A percentile compares a stretch with the other conserved stretches of the same genome.
Evolutionary conservation across 2,329 filamentous ascomycete species (phyloP).

Genomic region (Fusarium globosum): DNA sequence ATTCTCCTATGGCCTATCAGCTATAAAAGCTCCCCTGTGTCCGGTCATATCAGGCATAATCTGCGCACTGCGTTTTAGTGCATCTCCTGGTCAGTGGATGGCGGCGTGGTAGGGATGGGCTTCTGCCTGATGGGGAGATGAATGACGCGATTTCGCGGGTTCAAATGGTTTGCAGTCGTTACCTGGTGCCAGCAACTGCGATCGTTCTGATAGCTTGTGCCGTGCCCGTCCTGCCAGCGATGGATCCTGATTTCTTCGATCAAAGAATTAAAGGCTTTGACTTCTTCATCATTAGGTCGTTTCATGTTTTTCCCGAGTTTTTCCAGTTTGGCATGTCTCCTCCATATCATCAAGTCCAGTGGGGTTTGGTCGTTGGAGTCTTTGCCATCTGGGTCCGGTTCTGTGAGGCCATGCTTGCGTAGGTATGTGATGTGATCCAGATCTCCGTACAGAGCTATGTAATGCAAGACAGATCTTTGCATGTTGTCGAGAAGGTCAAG

Average conservation of each 20-base stretch:
- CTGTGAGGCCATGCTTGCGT: not conserved
- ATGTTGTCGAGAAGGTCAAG: fast-evolving
- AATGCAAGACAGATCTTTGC: fast-evolving
- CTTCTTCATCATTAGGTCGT: fast-evolving
- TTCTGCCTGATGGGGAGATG: not conserved
- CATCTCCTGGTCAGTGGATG: not conserved
- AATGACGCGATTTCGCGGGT: fast-evolving
- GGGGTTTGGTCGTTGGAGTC: not conserved
- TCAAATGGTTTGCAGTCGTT: not conserved
- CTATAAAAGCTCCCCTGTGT: not conserved
- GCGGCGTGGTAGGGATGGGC: fast-evolving
- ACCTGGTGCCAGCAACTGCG: not conserved
- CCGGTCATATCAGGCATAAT: fast-evolving
- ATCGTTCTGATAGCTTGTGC: not conserved
- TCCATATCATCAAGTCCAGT: not conserved
- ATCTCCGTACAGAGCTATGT: not conserved
- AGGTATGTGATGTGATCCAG: not conserved
- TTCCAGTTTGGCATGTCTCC: fast-evolving
- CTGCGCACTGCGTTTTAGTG: too few species aligned
- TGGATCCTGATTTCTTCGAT: not conserved
- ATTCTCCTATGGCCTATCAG: not conserved
- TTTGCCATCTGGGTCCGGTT: not conserved
- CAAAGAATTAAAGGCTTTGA: fast-evolving
- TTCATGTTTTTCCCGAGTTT: not conserved
- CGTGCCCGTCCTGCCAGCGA: not conserved